phyloP scores from a whole-genome alignment of 1,284 basidiomycete species.

The Cutaneotrichosporon sp. region DNA sequence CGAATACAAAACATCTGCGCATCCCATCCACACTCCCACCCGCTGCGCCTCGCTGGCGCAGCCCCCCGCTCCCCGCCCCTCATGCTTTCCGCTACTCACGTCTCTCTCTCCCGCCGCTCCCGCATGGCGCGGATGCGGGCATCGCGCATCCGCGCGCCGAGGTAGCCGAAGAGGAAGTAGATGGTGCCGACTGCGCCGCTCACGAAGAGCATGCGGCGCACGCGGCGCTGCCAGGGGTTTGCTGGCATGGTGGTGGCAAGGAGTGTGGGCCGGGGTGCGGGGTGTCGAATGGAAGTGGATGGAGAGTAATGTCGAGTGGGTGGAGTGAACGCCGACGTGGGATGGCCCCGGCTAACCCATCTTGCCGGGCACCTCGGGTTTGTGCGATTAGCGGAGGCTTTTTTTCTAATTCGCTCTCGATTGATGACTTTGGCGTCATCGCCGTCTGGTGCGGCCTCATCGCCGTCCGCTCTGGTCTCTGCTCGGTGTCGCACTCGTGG shows the following conservation, averaged over 20 bases:
- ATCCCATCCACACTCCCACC: neutral
- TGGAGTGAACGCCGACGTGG: neutral
- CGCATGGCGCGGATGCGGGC: constrained; percentile 38
- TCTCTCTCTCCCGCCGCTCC: constrained; percentile 39
- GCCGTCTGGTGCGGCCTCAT: no score
- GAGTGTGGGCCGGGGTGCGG: no score
- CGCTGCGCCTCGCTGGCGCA: no score
- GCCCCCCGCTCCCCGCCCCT: neutral
- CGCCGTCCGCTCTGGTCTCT: no score
- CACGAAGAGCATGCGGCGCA: constrained; percentile 37
- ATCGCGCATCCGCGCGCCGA: constrained; percentile 42
- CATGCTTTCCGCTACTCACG: no score
- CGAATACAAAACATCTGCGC: no score
- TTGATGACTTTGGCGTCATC: no score
- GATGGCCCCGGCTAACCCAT: neutral
- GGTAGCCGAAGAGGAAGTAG: constrained; percentile 41
- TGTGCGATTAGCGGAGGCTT: no score
- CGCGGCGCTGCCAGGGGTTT: constrained; percentile 34
- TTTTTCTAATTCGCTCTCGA: no score
- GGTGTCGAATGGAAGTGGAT: no score
- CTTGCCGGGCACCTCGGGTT: no score
- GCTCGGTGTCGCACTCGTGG: neutral
- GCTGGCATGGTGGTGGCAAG: constrained; percentile 6
- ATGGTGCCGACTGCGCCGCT: constrained; percentile 40
- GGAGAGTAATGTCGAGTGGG: neutral